Evolutionary conservation across 2,329 filamentous ascomycete species (phyloP), one percentile per base, ranked within the genome.

Genomic region (Akanthomyces lecanii): DNA sequence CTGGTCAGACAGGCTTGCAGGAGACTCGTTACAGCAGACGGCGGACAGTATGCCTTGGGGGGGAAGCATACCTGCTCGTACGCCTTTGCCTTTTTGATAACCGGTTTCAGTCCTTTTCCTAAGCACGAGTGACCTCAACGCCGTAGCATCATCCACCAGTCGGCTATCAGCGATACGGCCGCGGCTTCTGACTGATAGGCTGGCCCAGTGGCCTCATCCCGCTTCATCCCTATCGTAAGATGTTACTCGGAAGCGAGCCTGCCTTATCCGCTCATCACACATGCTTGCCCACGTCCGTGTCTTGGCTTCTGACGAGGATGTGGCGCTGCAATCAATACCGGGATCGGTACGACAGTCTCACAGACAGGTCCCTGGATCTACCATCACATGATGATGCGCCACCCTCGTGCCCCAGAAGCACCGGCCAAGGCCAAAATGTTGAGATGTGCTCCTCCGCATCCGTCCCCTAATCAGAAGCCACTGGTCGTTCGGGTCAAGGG

Each of bases 381-480:
- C 51, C 33, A 62, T 62, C 60, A 62, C 51, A 62, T 62, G 57
- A 52, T 60, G 58, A 25, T 45, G 55, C 63, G 65, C 63, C 65
- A 61, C 65, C 55, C 48, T 63, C 59, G 54, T 66, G 55, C 50
- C 54, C 52, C 50, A 42, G 30, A 36, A 36, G 47, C 47, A 44
- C 12, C 30, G 23, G 38, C 33, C 48, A 63, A 44, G 44, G 18
- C 38, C 33, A 53, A 61, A 61, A 28, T 54, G 58, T 61, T 61
- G 58, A 54, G 58, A 61, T 36, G 28, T 18, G 40, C 6, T 28
- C 36, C 33, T 21, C 38, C 23, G 21, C 10, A 11, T n/a, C 14
- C 42, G 50, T 36, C 3, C 25, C 8, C 36, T 42, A 18, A 8
- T 14, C 23, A 4, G 47, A 40, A 16, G 14, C 23, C 28, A 16